Evolutionary conservation across 805 yeast species (phyloP).

Genomic region (Monosporozyma yasuniensis): DNA sequence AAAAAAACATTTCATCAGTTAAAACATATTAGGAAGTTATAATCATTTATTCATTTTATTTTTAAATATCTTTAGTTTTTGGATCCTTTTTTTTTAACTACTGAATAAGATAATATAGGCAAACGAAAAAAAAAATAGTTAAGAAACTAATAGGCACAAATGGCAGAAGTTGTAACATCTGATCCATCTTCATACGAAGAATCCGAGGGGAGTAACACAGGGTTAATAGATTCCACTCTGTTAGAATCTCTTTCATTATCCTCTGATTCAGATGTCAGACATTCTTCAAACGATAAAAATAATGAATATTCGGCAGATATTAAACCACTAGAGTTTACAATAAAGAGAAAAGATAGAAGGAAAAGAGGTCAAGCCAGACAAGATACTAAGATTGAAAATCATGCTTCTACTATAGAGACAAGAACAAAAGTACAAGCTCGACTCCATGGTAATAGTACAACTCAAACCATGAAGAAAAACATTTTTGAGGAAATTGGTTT

Average conservation of each 20-base stretch:
- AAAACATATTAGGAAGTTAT: neutral
- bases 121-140: neutral
- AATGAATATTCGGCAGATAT: conserved; percentile 1
- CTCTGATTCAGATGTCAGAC: neutral
- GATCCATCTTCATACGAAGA: neutral
- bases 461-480: neutral
- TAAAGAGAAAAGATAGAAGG: conserved; percentile 3
- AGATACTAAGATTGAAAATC: neutral
- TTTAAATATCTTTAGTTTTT: neutral
- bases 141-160: neutral
- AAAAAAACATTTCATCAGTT: neutral
- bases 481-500: neutral
- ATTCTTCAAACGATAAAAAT: neutral
- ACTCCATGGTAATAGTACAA: conserved; percentile 4
- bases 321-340: conserved; percentile 21
- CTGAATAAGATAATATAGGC: neutral
- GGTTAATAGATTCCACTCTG: neutral
- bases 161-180: neutral
- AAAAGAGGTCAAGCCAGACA: neutral
- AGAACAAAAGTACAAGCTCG: conserved; percentile 13
- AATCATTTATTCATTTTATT: neutral
- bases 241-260: neutral
- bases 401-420: neutral
- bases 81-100: neutral
- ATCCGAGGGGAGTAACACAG: neutral